Conservation (phyloP, 2,329 filamentous ascomycete species). For the Trichoderma harzianum region DNA sequence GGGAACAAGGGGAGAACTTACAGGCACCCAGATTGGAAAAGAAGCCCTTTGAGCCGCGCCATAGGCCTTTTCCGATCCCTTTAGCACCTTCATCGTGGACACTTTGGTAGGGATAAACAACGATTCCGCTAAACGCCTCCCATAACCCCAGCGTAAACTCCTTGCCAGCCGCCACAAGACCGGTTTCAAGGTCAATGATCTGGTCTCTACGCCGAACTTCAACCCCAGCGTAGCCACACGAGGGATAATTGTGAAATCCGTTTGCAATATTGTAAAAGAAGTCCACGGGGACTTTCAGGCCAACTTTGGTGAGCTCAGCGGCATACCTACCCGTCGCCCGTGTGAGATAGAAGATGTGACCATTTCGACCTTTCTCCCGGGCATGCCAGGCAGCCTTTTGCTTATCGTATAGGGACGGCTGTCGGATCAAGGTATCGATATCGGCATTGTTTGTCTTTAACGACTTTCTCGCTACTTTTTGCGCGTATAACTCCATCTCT, state of each 20-base stretch:
- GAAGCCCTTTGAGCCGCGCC: conserved; percentile 41
- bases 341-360: conserved; percentile 27
- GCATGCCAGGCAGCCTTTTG: conserved; percentile 26
- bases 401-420: conserved; percentile 24
- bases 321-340: conserved; percentile 52
- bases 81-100: conserved; percentile 58
- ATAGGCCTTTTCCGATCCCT: conserved; percentile 60
- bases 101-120: conserved; percentile 61
- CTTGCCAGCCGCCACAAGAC: conserved; percentile 60
- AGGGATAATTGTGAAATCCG: conserved; percentile 71
- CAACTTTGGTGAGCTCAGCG: conserved; percentile 57
- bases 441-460: conserved; percentile 51
- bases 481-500: conserved; percentile 30
- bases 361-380: conserved; percentile 28
- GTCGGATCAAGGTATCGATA: conserved; percentile 14
- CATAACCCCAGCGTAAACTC: conserved; percentile 63
- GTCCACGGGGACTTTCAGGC: conserved; percentile 63
- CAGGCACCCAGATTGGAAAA: conserved; percentile 43
- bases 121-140: conserved; percentile 64
- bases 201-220: conserved; percentile 62
- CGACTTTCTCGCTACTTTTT: conserved; percentile 33
- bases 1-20: conserved; percentile 11
- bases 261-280: conserved; percentile 66
- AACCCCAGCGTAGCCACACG: conserved; percentile 56
- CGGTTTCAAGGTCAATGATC: conserved; percentile 62